Conservation (phyloP, 2,329 filamentous ascomycete species). For the Xylariaceae sp. region DNA sequence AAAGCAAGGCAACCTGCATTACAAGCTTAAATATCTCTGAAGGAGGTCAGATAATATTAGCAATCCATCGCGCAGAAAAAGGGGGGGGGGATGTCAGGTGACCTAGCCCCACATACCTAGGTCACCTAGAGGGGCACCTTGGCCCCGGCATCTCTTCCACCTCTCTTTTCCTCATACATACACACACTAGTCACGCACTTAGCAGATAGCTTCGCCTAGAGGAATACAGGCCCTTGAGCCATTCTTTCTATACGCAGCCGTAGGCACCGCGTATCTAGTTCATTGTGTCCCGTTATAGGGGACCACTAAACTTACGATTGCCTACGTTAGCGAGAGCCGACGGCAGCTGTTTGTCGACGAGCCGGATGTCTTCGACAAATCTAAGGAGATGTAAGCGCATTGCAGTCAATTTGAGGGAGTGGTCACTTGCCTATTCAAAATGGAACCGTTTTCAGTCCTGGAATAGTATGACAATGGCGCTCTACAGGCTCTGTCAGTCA, state of each 20-base stretch:
- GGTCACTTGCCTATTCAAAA: constrained; percentile 42
- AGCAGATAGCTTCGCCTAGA: too few relatives aligned
- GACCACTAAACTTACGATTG: constrained; percentile 39
- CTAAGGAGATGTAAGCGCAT: constrained; percentile 24
- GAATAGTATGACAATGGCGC: constrained; percentile 47
- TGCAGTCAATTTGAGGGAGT: neutral
- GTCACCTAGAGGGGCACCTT: too few relatives aligned
- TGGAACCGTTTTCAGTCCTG: constrained; percentile 43
- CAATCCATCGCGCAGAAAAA: neutral
- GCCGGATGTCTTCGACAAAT: constrained; percentile 49
- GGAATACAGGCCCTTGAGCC: too few relatives aligned
- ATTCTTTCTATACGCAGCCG: too few relatives aligned
- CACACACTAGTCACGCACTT: too few relatives aligned
- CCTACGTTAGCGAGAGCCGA: constrained; percentile 38
- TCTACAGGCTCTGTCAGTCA: constrained; percentile 33
- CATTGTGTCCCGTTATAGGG: too few relatives aligned
- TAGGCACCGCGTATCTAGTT: too few relatives aligned
- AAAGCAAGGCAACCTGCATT: constrained; percentile 50
- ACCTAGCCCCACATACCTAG: too few relatives aligned
- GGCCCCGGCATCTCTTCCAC: too few relatives aligned
- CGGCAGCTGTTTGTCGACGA: constrained; percentile 47
- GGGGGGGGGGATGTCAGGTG: too few relatives aligned
- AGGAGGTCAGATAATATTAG: constrained; percentile 30
- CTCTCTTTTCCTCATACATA: too few relatives aligned
- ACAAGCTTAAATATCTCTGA: constrained; percentile 44